phyloP scores from a whole-genome alignment of 306 rosid genomes.

The Lotus japonicus region DNA sequence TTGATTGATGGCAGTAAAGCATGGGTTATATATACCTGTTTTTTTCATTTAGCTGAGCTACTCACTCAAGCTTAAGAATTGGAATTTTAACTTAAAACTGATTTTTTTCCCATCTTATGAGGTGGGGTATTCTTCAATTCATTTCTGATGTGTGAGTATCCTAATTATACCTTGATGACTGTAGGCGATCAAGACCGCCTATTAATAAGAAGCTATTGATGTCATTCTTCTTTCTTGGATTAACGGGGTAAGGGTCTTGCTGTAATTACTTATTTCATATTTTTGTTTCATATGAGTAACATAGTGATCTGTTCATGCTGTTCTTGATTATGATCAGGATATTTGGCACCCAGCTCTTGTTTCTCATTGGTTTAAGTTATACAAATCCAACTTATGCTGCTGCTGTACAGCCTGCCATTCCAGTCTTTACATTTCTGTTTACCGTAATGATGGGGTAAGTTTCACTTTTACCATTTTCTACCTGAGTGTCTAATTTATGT shows the following conservation, averaged over 20 bases:
- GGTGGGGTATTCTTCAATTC: neutral
- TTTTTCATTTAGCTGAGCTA: neutral
- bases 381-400: slow-evolving; percentile 95
- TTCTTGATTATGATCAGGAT: slow-evolving; percentile 45
- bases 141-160: neutral
- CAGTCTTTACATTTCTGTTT: slow-evolving; percentile 81
- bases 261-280: neutral
- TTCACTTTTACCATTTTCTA: neutral
- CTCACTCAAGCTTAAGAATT: neutral
- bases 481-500: too few species aligned
- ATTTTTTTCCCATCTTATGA: neutral
- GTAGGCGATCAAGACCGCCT: slow-evolving; percentile 70
- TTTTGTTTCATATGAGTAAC: neutral
- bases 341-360: slow-evolving; percentile 89
- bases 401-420: slow-evolving; percentile 84
- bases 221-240: slow-evolving; percentile 78
- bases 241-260: slow-evolving; percentile 64
- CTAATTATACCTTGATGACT: slow-evolving; percentile 17
- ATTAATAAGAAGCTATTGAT: slow-evolving; percentile 47
- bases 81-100: neutral
- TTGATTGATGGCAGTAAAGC: neutral
- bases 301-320: slow-evolving; percentile 19
- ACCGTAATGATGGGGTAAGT: slow-evolving; percentile 82
- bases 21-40: neutral
- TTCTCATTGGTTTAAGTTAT: slow-evolving; percentile 90